phyloP scores from a whole-genome alignment of 2,329 filamentous ascomycete genomes.

The Xylariaceae sp. region DNA sequence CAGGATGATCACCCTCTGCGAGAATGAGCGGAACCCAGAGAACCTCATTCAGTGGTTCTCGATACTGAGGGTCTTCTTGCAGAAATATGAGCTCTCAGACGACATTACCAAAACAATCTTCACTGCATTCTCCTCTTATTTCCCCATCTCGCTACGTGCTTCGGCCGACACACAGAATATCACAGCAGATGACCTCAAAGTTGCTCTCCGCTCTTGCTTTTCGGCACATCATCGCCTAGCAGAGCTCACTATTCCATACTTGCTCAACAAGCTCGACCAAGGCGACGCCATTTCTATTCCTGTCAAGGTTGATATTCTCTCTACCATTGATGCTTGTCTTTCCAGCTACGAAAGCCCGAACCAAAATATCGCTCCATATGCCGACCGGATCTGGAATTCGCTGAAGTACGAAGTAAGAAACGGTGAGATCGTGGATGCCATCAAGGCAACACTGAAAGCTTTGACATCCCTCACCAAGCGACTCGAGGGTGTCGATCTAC shows the following conservation, averaged over 20 bases:
- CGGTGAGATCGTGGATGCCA: conserved; percentile 56
- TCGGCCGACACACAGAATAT: conserved; percentile 49
- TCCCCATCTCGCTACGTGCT: conserved; percentile 56
- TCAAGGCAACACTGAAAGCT: conserved; percentile 55
- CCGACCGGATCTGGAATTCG: conserved; percentile 55
- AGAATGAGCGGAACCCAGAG: conserved; percentile 54
- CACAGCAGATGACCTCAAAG: conserved; percentile 56
- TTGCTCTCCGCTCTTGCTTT: conserved; percentile 52
- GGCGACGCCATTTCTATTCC: conserved; percentile 57
- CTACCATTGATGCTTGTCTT: conserved; percentile 54
- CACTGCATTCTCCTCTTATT: conserved; percentile 57
- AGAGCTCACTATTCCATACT: conserved; percentile 48
- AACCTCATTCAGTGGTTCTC: conserved; percentile 58
- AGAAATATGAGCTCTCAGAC: conserved; percentile 43
- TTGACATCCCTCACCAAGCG: conserved; percentile 48
- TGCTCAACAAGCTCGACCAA: conserved; percentile 57
- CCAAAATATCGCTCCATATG: conserved; percentile 47
- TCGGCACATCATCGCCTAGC: conserved; percentile 48
- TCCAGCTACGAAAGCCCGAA: conserved; percentile 46
- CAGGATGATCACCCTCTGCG: conserved; percentile 50
- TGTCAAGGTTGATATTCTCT: conserved; percentile 59
- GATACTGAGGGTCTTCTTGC: conserved; percentile 45
- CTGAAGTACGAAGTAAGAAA: conserved; percentile 63
- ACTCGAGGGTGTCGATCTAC: conserved; percentile 44
- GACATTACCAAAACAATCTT: conserved; percentile 51